Conservation (phyloP, 306 rosid genomes). For the Carpinus viminea region DNA sequence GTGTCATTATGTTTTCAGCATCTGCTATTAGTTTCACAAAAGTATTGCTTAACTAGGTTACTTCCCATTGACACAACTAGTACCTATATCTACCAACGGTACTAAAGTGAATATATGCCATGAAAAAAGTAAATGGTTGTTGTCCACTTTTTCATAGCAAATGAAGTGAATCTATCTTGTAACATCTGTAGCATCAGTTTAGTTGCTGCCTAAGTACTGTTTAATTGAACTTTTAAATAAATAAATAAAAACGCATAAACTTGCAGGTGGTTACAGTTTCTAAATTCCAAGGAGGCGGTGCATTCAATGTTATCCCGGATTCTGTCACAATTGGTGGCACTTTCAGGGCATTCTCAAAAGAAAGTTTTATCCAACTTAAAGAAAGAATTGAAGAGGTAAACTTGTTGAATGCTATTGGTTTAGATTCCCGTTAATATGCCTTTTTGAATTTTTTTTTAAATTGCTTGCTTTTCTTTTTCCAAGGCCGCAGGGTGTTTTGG, state of each 20-base stretch:
- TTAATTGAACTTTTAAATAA: not conserved
- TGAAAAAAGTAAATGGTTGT: not conserved
- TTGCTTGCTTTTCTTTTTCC: too few relatives aligned
- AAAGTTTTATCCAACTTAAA: constrained; percentile 40
- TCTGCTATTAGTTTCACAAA: not conserved
- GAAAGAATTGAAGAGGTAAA: constrained; percentile 47
- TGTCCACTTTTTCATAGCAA: not conserved
- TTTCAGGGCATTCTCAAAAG: constrained; percentile 52
- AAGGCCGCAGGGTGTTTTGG: too few relatives aligned
- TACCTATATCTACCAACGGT: not conserved
- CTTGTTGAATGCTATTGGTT: not conserved
- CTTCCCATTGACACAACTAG: not conserved
- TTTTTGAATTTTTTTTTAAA: not conserved
- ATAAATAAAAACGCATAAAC: not conserved
- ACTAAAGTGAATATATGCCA: not conserved
- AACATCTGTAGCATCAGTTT: not conserved
- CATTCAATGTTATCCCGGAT: constrained; percentile 63
- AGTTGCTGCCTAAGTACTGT: not conserved
- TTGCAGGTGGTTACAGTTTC: constrained; percentile 57
- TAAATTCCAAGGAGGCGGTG: constrained; percentile 61
- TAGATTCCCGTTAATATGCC: not conserved
- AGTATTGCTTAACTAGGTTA: not conserved
- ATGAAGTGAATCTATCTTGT: not conserved
- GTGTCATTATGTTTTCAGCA: not conserved
- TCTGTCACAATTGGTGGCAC: constrained; percentile 61